These are phyloP conservation scores for Xerocomellus intermedius DNA, from an alignment of 768 basidiomycete species.

Conservation along the genomic window DNA sequence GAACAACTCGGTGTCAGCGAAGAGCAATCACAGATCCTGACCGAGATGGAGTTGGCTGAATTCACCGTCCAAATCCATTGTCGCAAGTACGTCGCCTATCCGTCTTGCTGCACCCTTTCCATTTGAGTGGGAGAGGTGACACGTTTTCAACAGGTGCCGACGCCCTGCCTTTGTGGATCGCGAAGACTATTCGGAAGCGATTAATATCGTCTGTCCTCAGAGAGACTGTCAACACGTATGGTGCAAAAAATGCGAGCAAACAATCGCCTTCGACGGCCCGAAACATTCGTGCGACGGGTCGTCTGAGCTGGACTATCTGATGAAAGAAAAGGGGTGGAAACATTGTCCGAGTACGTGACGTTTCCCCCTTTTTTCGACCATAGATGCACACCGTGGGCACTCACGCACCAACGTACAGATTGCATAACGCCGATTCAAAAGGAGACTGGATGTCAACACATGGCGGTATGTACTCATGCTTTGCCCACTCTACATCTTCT, in stretches of 20 bases:
- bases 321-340: constrained; percentile 59
- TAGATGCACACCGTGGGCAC: not conserved
- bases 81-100: constrained; percentile 38
- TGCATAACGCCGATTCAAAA: constrained; percentile 52
- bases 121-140: not conserved
- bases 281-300: constrained; percentile 60
- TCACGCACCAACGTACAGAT: constrained; percentile 24
- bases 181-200: constrained; percentile 39
- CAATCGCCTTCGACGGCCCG: constrained; percentile 33
- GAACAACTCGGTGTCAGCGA: constrained; percentile 46
- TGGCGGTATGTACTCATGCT: constrained; percentile 39
- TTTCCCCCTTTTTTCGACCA: not conserved
- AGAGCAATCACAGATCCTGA: constrained; percentile 39
- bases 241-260: constrained; percentile 60
- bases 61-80: constrained; percentile 49
- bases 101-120: too few relatives aligned
- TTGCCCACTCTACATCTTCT: not conserved
- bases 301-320: constrained; percentile 50
- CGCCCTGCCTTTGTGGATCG: constrained; percentile 50
- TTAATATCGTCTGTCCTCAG: constrained; percentile 49
- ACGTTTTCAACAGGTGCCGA: constrained; percentile 41
- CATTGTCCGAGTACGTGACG: constrained; percentile 53
- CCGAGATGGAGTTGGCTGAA: constrained; percentile 46
- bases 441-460: constrained; percentile 55
- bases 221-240: constrained; percentile 48